Evolutionary conservation across 2,329 filamentous ascomycete genomes (phyloP).

Genomic region (Hymenotorrendiella dingleyae): DNA sequence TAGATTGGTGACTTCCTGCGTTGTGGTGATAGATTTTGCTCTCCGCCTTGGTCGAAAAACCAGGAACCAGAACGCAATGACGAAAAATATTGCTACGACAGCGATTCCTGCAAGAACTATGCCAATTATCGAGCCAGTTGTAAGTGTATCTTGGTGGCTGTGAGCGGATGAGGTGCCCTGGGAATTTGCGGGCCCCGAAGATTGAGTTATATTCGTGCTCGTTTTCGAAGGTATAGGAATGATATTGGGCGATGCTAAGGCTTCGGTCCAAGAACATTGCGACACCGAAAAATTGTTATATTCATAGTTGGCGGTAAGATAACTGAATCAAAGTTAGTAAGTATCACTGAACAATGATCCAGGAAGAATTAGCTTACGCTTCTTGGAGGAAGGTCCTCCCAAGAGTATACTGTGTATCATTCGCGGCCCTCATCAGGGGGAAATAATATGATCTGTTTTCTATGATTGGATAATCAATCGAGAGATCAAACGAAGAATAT

Average conservation of each 20-base stretch:
- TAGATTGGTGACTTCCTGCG: too few relatives aligned
- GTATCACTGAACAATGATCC: neutral
- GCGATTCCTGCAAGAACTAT: neutral
- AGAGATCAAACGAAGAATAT: slow-evolving; percentile 33
- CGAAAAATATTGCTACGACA: neutral
- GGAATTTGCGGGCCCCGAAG: neutral
- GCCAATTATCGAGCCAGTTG: neutral
- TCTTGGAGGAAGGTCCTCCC: slow-evolving; percentile 36
- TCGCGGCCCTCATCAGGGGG: slow-evolving; percentile 30
- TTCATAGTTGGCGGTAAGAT: slow-evolving; percentile 6
- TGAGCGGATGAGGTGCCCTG: neutral
- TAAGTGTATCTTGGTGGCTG: neutral
- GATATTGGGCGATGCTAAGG: neutral
- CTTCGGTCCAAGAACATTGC: slow-evolving; percentile 3
- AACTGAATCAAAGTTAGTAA: neutral
- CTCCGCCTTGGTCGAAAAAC: neutral
- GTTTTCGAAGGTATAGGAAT: neutral
- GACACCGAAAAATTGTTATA: slow-evolving; percentile 5
- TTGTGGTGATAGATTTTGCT: too few relatives aligned
- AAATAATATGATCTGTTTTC: slow-evolving; percentile 30
- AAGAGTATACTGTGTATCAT: slow-evolving; percentile 33
- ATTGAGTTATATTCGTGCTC: too few relatives aligned
- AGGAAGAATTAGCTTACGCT: slow-evolving; percentile 15
- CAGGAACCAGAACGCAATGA: neutral
- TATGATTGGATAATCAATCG: slow-evolving; percentile 29